Base-by-base conservation (phyloP, 495 filamentous ascomycete genomes). In the Opeltia flavorubescens region DNA sequence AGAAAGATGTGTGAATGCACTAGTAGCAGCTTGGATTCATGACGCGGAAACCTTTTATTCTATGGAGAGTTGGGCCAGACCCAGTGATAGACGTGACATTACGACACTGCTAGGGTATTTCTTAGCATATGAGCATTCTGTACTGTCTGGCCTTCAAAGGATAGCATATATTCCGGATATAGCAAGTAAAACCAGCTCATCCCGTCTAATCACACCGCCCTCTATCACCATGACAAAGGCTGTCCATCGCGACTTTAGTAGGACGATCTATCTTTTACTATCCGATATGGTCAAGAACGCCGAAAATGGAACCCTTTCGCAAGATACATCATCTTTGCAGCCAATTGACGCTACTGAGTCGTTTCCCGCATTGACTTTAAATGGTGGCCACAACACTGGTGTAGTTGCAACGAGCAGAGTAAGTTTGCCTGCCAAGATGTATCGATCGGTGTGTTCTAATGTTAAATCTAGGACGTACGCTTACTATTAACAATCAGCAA, bases 261-360 rank as follows among this genome's bases (percentile, higher is more conserved):
- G 79, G 3, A 89, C 86, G 33, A 69, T 98, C 30, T 95, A 95
- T 62, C 94, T 91, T 59, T 81, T 83, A 27, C 66, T 98, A 3
- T 86, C 86, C 55, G 91, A 89, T 3, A 84, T 98, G 74, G 86
- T 98, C 0, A 91, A 95, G 62, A 94, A 91, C 62, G 89, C 91
- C 27, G 87, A 95, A 63, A 77, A 72, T 31, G 29, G 13, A 31
- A 6, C 29, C 29, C 6, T 13, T 31, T 6, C 29, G 29, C 6
- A 31, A 31, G 29, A 31, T 31, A 6, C 13, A 6, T 6, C 6
- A 6, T 31, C 29, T 31, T 31, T 31, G 26, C 28, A 12, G 40
- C 24, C 7, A 38, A 9, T 12, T 28, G 20, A 1, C 30, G 33
- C 8, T 25, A 20, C 33, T 28, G 23, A 11, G 9, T 45, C n/a